Base-by-base conservation (phyloP, 2,329 filamentous ascomycete species). In the Penicillium frequentans region DNA sequence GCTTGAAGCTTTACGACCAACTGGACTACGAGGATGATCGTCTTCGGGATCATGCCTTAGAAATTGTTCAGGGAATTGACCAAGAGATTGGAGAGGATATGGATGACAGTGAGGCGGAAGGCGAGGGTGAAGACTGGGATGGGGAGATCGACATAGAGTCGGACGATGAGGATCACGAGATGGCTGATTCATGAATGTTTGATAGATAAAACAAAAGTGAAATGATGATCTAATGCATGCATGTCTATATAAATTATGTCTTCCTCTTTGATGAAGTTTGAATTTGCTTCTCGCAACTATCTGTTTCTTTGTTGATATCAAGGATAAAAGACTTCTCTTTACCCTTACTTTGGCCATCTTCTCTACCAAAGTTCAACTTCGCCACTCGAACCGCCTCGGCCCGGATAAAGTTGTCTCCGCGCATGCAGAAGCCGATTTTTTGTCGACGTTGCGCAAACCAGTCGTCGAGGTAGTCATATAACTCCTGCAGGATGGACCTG, bases 1-100 rank as follows among this genome's bases (percentile, higher is more conserved):
- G 91, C 69, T 79, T 96, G 62, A 87, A 87, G 70, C 82, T 96
- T n/a, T 98, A 90, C 73, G 79, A 85, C 39, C 71, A 84, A 66
- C 83, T 95, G 66, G 87, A 93, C 52, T 98, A 97, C 71, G 93
- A 79, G 54, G 79, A 81, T 60, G 77, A 78, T 23, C 72, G 69
- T 52, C 68, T 81, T 29, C 73, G 71, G 45, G 74, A 78, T 24
- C 77, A 81, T 61, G 75, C 75, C 11, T 47, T 72, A 42, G 78
- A 80, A 54, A 67, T 80, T 48, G 73, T 79, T 3, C 68, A 75
- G 42, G 80, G 78, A 54, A 84, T 92, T 57, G 85, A 84, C 63
- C 80, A 83, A 57, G 86, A 86, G 67, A 77, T 93, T 3, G 88
- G 87, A 3, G 84, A 84, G 64, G 80, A 82, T 13, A 76, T 79